These are phyloP conservation scores for Blastocystis sp. DNA, from an alignment of 352 stramenopile species.

Conservation along the genomic window DNA sequence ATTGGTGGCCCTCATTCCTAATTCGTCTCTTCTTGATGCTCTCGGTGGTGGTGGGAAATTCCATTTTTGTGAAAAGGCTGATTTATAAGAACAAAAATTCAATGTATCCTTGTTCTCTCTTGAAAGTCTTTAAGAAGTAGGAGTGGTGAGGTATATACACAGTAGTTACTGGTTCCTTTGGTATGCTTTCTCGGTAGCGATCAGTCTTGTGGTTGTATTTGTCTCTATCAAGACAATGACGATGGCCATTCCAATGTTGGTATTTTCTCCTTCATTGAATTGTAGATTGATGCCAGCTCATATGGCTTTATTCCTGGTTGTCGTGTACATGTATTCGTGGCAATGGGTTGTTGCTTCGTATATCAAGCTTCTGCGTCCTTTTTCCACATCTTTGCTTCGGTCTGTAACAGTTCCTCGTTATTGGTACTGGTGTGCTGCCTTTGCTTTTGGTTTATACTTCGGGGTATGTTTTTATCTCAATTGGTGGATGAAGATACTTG, in stretches of 20 bases:
- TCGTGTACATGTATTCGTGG: constrained; percentile 43
- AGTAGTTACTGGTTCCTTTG: constrained; percentile 19
- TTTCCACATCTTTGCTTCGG: constrained; percentile 13
- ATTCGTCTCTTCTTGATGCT: constrained; percentile 9
- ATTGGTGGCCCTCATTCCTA: constrained; percentile 30
- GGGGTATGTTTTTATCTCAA: constrained; percentile 46
- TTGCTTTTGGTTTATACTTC: constrained; percentile 11
- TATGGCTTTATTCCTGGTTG: constrained; percentile 18
- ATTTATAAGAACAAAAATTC: constrained; percentile 25
- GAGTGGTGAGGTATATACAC: not conserved
- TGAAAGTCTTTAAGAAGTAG: not conserved
- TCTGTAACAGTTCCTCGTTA: constrained; percentile 41
- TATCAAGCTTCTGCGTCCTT: constrained; percentile 20
- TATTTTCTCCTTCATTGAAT: not conserved
- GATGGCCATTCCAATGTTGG: not conserved
- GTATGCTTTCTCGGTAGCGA: not conserved
- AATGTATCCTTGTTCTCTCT: not conserved
- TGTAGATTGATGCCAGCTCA: constrained; percentile 54
- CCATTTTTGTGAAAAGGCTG: not conserved
- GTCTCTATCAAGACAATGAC: not conserved
- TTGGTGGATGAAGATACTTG: constrained; percentile 30
- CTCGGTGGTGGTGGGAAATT: not conserved
- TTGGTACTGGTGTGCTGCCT: constrained; percentile 28
- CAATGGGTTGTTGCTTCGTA: constrained; percentile 27
- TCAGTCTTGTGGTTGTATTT: not conserved